Conservation (phyloP, 225 moss, liverwort and hornwort genomes). For the Sphagnum tenellum region DNA sequence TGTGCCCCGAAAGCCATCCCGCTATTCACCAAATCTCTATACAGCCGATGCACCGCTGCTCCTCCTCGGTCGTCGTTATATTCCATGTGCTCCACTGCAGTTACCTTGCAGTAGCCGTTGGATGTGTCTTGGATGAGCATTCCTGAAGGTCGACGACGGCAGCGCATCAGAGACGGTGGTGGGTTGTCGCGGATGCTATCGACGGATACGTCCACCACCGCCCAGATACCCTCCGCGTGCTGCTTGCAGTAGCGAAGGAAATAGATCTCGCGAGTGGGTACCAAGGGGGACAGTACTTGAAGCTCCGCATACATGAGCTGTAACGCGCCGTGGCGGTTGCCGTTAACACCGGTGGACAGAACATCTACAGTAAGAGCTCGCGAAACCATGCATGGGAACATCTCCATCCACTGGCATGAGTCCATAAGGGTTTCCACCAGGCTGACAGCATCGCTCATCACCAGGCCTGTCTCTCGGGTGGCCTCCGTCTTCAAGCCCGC, state of each 20-base stretch:
- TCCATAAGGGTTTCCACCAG: no score
- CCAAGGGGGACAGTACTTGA: neutral
- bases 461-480: no score
- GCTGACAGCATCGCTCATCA: no score
- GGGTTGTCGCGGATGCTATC: neutral
- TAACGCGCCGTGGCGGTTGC: no score
- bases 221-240: constrained; percentile 4
- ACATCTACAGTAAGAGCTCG: no score
- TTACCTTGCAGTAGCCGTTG: constrained; percentile 1
- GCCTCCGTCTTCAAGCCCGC: no score
- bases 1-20: constrained; percentile 6
- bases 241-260: constrained; percentile 4
- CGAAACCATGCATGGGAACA: no score
- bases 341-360: no score
- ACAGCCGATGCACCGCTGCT: neutral
- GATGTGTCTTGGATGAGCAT: neutral
- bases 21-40: constrained; percentile 1
- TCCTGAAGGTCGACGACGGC: no score
- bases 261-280: constrained; percentile 2
- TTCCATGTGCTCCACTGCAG: constrained; percentile 4
- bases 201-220: constrained; percentile 3
- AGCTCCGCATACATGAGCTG: no score
- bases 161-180: no score
- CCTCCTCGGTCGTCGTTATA: neutral
- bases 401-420: no score